Conservation (phyloP, 306 rosid genomes). For the Hylodesmum podocarpum region DNA sequence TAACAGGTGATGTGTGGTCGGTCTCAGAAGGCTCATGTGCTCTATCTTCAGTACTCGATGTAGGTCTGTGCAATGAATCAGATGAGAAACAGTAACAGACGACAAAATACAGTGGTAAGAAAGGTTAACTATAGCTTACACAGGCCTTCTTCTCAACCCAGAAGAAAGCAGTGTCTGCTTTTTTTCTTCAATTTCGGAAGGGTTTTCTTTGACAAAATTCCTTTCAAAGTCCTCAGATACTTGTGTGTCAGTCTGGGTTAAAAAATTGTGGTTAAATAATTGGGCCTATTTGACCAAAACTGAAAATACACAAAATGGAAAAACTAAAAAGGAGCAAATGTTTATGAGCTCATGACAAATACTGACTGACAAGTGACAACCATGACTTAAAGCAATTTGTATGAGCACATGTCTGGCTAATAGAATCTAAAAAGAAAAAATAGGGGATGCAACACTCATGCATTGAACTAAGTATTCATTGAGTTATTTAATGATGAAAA, state of each 20-base stretch:
- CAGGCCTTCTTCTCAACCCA: constrained; percentile 76
- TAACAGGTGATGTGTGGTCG: constrained; percentile 57
- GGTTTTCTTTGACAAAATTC: constrained; percentile 40
- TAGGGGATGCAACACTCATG: background rate
- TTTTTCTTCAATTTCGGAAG: constrained; percentile 48
- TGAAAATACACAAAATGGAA: no score
- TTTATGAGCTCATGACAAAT: no score
- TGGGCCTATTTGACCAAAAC: background rate
- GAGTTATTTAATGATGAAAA: background rate
- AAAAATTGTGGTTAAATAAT: constrained; percentile 31
- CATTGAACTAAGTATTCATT: background rate
- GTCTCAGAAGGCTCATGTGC: constrained; percentile 42
- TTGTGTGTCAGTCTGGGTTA: constrained; percentile 48
- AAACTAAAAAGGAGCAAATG: no score
- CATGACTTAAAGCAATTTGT: background rate
- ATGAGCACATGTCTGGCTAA: no score
- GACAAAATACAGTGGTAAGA: constrained; percentile 15
- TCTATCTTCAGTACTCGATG: constrained; percentile 51
- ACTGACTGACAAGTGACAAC: no score
- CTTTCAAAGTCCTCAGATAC: constrained; percentile 42
- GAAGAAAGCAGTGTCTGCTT: constrained; percentile 49
- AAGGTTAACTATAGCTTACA: constrained; percentile 44
- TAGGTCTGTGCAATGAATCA: constrained; percentile 52
- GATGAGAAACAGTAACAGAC: constrained; percentile 23
- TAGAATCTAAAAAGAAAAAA: no score